Percentiles rank a stretch among this genome's conserved stretches.
Evolutionary conservation across 495 filamentous ascomycete genomes (phyloP).

Genomic region (Annulohypoxylon moriforme): DNA sequence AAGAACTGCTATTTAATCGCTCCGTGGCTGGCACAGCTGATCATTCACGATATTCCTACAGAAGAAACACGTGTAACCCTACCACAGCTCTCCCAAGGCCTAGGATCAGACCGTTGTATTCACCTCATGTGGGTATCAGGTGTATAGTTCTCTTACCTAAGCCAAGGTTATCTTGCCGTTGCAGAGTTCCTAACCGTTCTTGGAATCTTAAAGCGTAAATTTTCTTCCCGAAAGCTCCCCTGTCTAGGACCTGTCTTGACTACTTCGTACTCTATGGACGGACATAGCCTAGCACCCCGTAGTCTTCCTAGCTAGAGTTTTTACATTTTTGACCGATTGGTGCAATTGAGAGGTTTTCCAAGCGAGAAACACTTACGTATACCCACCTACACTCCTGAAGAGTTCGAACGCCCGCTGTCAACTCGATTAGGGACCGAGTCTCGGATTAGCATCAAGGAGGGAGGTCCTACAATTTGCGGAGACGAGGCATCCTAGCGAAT

Average conservation of each 20-base stretch:
- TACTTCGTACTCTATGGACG: not conserved
- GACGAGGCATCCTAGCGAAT: not conserved
- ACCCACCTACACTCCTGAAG: not conserved
- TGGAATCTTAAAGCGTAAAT: slow-evolving; percentile 7
- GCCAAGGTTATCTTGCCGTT: slow-evolving; percentile 1
- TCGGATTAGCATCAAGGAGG: not conserved
- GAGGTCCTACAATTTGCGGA: not conserved
- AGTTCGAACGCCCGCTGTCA: not conserved
- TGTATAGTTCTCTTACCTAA: slow-evolving; percentile 2
- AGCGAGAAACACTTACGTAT: not conserved
- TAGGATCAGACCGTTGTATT: slow-evolving; percentile 6
- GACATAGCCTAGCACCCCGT: slow-evolving; percentile 3
- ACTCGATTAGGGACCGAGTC: slow-evolving; percentile 6
- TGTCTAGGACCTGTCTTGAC: not conserved
- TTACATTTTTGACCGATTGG: slow-evolving; percentile 28
- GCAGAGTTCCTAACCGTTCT: not conserved
- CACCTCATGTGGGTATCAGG: not conserved
- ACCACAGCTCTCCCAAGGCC: not conserved
- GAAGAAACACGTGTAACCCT: not conserved
- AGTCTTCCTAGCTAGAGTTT: slow-evolving; percentile 8
- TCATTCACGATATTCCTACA: not conserved
- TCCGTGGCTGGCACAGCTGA: slow-evolving; percentile 1
- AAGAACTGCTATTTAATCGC: not conserved
- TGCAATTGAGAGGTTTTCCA: not conserved
- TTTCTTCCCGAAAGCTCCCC: not conserved